Conservation (phyloP, 2,329 filamentous ascomycete species). For the Akanthomyces dipterigenus region DNA sequence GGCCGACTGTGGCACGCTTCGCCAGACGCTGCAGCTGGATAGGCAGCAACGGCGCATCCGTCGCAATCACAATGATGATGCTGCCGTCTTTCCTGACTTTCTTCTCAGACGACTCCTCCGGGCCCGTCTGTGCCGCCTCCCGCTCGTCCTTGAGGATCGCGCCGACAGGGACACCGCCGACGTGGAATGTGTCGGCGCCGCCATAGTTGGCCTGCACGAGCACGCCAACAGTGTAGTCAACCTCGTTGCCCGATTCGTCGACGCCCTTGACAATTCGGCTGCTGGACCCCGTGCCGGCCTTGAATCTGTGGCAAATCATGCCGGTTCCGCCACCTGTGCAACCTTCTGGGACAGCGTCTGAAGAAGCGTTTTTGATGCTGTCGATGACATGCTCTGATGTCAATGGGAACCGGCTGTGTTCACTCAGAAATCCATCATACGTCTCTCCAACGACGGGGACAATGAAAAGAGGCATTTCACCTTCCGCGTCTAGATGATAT, state of each 20-base stretch:
- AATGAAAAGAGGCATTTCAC: conserved; percentile 45
- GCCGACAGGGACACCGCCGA: conserved; percentile 56
- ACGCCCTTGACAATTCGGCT: conserved; percentile 48
- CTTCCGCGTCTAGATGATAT: conserved; percentile 34
- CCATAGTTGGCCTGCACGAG: conserved; percentile 64
- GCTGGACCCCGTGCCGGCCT: conserved; percentile 59
- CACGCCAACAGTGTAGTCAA: conserved; percentile 51
- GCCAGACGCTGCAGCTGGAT: conserved; percentile 41
- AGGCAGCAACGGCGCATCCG: conserved; percentile 25
- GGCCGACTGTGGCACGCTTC: conserved; percentile 53
- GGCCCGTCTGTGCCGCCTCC: conserved; percentile 14
- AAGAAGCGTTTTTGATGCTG: conserved; percentile 45
- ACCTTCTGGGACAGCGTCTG: conserved; percentile 51
- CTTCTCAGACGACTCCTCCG: conserved; percentile 14
- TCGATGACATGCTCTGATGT: conserved; percentile 45
- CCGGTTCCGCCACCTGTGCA: conserved; percentile 61
- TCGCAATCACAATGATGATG: conserved; percentile 28
- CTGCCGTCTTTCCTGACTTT: conserved; percentile 29
- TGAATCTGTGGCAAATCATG: conserved; percentile 60
- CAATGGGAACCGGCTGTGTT: conserved; percentile 48
- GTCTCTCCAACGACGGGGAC: conserved; percentile 56
- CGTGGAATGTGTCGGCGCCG: conserved; percentile 44
- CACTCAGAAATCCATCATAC: conserved; percentile 55
- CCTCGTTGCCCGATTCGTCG: conserved; percentile 24
- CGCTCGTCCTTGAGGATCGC: conserved; percentile 43